Conservation (phyloP, 306 rosid genomes). For the Trifolium repens region DNA sequence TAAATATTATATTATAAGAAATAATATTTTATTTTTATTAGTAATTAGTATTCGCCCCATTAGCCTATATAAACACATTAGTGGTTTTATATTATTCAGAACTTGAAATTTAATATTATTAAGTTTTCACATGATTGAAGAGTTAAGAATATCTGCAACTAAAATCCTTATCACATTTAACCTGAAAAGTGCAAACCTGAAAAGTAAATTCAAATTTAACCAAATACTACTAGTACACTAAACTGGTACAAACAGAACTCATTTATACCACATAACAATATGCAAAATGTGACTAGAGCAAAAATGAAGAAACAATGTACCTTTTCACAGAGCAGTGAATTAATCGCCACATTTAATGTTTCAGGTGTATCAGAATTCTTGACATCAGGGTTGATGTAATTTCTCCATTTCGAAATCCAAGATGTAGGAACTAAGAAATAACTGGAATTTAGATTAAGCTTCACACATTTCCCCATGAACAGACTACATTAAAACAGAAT, state of each 20-base stretch:
- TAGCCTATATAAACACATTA: too few species aligned
- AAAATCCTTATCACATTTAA: slow-evolving; percentile 17
- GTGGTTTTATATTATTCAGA: too few species aligned
- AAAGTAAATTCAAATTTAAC: slow-evolving; percentile 30
- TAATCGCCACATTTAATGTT: slow-evolving; percentile 64
- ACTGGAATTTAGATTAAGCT: slow-evolving; percentile 69
- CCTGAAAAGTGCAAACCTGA: slow-evolving; percentile 6
- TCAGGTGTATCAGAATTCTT: slow-evolving; percentile 81
- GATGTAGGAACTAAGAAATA: slow-evolving; percentile 83
- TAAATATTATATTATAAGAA: too few species aligned
- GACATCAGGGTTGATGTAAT: slow-evolving; percentile 64
- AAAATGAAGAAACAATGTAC: slow-evolving; percentile 47
- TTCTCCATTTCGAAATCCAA: slow-evolving; percentile 89
- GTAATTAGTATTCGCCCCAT: too few species aligned
- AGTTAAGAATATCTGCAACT: slow-evolving; percentile 29
- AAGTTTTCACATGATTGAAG: not conserved
- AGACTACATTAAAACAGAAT: slow-evolving; percentile 49
- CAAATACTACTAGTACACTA: slow-evolving; percentile 6
- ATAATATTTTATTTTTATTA: too few species aligned
- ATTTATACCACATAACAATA: slow-evolving; percentile 17
- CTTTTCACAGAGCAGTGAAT: slow-evolving; percentile 77
- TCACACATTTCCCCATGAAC: slow-evolving; percentile 66
- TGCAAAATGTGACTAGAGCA: slow-evolving; percentile 33
- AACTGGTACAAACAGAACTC: slow-evolving; percentile 16
- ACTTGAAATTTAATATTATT: too few species aligned